These are phyloP conservation scores for Starmerella vitae DNA, from an alignment of 805 yeast species.

Conservation along the genomic window DNA sequence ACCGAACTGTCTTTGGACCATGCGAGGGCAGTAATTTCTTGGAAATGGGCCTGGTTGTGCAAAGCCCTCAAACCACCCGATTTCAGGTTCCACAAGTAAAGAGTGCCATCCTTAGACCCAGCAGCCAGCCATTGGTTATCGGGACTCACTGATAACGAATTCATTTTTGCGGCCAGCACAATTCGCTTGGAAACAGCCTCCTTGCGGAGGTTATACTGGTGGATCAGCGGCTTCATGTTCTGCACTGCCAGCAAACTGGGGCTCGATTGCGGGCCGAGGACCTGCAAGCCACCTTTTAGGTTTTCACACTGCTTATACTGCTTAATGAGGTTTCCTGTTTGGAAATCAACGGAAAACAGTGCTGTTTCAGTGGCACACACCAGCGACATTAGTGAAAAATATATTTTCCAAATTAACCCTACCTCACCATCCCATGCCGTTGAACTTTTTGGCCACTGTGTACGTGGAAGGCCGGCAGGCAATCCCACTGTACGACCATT, in stretches of 20 bases:
- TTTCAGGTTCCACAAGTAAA: constrained; percentile 73
- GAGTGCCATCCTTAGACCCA: constrained; percentile 59
- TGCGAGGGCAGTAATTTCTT: constrained; percentile 46
- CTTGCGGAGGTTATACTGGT: constrained; percentile 51
- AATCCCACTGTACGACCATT: constrained; percentile 58
- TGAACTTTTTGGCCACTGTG: constrained; percentile 62
- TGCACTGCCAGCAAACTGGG: constrained; percentile 40
- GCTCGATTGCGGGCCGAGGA: neutral
- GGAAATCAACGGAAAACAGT: constrained; percentile 14
- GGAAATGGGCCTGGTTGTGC: constrained; percentile 67
- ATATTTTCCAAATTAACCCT: neutral
- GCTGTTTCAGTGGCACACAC: constrained; percentile 10
- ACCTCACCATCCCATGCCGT: constrained; percentile 47
- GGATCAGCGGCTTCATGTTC: constrained; percentile 57
- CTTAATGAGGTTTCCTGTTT: constrained; percentile 27
- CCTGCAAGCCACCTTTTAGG: constrained; percentile 1
- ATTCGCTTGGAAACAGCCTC: constrained; percentile 59
- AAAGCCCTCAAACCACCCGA: constrained; percentile 64
- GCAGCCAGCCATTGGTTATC: constrained; percentile 42
- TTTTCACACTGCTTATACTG: constrained; percentile 18
- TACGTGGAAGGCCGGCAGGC: constrained; percentile 57
- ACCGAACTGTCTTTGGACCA: constrained; percentile 52
- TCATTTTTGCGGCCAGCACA: constrained; percentile 69
- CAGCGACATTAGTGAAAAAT: constrained; percentile 6
- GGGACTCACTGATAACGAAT: constrained; percentile 39